Evolutionary conservation across 768 basidiomycete genomes (phyloP).

Genomic region (Naganishia friedmannii): DNA sequence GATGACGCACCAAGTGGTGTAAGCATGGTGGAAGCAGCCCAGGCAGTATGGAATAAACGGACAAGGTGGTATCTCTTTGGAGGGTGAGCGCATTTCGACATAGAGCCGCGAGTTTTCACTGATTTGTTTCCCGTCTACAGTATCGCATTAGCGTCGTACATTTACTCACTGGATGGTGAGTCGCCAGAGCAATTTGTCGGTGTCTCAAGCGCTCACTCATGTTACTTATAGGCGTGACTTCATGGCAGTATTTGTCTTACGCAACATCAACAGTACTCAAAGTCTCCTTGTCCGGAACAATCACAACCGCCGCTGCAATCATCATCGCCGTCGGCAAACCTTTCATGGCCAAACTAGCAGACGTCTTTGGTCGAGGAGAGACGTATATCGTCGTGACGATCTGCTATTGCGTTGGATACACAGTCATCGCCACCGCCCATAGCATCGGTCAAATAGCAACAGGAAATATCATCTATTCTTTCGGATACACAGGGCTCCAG

Average conservation of each 20-base stretch:
- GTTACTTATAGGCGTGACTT: conserved; percentile 57
- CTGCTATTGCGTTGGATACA: conserved; percentile 55
- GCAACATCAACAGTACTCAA: conserved; percentile 60
- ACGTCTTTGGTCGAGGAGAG: conserved; percentile 66
- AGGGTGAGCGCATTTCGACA: conserved; percentile 54
- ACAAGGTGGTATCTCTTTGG: conserved; percentile 64
- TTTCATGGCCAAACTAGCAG: conserved; percentile 69
- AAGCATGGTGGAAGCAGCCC: conserved; percentile 40
- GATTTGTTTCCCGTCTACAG: conserved; percentile 40
- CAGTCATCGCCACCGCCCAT: conserved; percentile 42
- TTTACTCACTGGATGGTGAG: conserved; percentile 67
- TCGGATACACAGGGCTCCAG: conserved; percentile 44
- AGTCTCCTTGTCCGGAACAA: conserved; percentile 61
- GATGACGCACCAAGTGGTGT: conserved; percentile 33
- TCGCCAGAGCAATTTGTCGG: neutral
- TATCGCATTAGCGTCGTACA: conserved; percentile 68
- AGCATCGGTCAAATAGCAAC: conserved; percentile 45
- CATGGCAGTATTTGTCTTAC: conserved; percentile 63
- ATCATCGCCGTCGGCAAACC: conserved; percentile 62
- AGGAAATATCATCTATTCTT: conserved; percentile 56
- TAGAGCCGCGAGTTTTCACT: neutral
- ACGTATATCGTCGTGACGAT: conserved; percentile 59
- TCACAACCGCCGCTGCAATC: conserved; percentile 55
- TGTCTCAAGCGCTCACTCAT: neutral
- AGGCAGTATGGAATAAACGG: conserved; percentile 55